Conservation (phyloP, 1,284 basidiomycete species). For the Leccinum pseudoinsigne region DNA sequence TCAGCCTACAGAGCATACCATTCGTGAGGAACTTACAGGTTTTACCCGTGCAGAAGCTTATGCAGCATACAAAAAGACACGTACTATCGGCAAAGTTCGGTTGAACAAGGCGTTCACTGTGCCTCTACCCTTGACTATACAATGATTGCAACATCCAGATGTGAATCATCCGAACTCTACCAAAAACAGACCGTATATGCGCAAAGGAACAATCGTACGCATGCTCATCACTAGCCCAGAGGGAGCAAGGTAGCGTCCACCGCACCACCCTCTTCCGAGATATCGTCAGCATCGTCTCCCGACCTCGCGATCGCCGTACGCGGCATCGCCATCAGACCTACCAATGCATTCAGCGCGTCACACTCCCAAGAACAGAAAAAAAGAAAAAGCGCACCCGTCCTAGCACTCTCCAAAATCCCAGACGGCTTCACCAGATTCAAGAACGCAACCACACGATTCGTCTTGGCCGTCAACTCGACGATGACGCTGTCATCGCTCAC, state of each 20-base stretch:
- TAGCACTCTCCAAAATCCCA: constrained; percentile 91
- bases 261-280: constrained; percentile 46
- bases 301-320: constrained; percentile 80
- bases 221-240: constrained; percentile 62
- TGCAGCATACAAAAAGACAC: no score
- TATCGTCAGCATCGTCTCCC: constrained; percentile 60
- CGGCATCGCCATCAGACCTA: constrained; percentile 96
- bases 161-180: not conserved
- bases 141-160: no score
- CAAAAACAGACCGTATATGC: not conserved
- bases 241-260: constrained; percentile 89
- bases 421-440: constrained; percentile 91
- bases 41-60: not conserved
- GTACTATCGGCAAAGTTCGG: no score
- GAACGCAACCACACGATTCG: constrained; percentile 92
- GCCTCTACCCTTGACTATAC: no score
- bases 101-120: no score
- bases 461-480: constrained; percentile 95
- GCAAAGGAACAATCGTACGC: not conserved
- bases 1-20: no score
- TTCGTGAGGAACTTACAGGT: constrained; percentile 32
- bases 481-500: constrained; percentile 61
- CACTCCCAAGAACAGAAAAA: not conserved
- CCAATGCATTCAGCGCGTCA: not conserved
- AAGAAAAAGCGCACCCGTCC: constrained; percentile 57